Evolutionary conservation across 208 protist species (phyloP), one percentile per base, ranked within the genome.

Genomic region (Jaenimonas drosophilae): DNA sequence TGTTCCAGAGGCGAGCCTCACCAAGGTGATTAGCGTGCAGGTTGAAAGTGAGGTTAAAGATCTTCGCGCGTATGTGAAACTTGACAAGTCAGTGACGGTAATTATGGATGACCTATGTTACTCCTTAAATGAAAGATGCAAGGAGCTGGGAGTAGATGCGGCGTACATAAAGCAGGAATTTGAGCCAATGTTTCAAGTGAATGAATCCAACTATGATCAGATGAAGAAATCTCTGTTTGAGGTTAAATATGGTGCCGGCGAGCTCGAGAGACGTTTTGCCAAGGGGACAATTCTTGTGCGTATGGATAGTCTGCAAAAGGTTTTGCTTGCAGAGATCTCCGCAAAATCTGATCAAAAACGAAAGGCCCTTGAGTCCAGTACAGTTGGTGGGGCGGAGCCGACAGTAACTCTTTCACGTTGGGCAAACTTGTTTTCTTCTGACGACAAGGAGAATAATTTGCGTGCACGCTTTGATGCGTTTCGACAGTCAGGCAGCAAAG

Each of bases 251-350:
- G 23, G 23, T 17, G 14, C 23, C 19, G 37, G 37, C n/a, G 16
- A 11, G 7, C 16, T 42, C 7, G 37, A 42, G 37, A 6, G 37
- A 6, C 23, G 14, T 24, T 11, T 20, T 7, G 37, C 37, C 6
- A 42, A 42, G 16, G 16, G 37, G 7, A 42, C 37, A 11, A 42
- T 42, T 20, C n/a, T 11, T 42, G 37, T 42, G n/a, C 23, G 19
- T 20, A 25, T 42, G 7, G 37, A 42, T 42, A 20, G 14, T 7
- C 37, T 42, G 23, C 37, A 42, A 20, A 11, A 42, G 6, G 23
- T 20, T 17, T 42, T 42, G 37, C 16, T 42, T 42, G 11, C 16
- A 20, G 16, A 20, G 9, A 21, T 42, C 16, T 7, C 16, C 19
- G 37, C 14, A 20, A 42, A 42, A 42, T 17, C 23, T 7, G 14